Evolutionary conservation across 2,329 filamentous ascomycete species (phyloP).

Genomic region (Epichloe brachyelytri): DNA sequence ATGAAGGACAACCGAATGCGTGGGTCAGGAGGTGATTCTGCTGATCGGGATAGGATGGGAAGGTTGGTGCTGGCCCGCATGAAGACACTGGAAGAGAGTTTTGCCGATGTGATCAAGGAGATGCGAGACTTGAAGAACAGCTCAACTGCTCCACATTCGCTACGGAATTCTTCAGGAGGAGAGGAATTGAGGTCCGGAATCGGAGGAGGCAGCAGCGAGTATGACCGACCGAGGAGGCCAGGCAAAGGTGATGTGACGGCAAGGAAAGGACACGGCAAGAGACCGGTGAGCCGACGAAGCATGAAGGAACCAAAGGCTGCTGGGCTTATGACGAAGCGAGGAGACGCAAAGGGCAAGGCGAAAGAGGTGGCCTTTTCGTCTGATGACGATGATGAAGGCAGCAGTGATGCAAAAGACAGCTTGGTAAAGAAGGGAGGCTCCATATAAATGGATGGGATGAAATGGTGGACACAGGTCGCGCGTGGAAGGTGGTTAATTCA

Average conservation of each 20-base stretch:
- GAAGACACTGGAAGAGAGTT: constrained; percentile 86
- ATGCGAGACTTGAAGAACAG: constrained; percentile 50
- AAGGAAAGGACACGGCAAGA: constrained; percentile 15
- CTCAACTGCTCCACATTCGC: constrained; percentile 33
- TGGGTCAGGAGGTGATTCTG: constrained; percentile 24
- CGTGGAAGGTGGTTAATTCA: not conserved
- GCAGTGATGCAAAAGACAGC: constrained; percentile 20
- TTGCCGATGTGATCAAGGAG: constrained; percentile 74
- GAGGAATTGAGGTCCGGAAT: constrained; percentile 22
- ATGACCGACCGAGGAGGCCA: constrained; percentile 17
- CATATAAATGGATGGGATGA: constrained; percentile 15
- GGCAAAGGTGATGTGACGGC: constrained; percentile 15
- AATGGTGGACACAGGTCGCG: not conserved
- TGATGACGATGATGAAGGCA: constrained; percentile 24
- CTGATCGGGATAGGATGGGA: constrained; percentile 55
- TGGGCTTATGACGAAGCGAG: constrained; percentile 14
- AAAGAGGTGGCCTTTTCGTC: constrained; percentile 29
- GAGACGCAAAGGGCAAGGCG: constrained; percentile 31
- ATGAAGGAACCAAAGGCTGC: constrained; percentile 26
- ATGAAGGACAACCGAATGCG: constrained; percentile 44
- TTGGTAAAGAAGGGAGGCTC: constrained; percentile 21
- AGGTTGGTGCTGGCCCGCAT: constrained; percentile 77
- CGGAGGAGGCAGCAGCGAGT: constrained; percentile 25
- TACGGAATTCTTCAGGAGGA: constrained; percentile 37
- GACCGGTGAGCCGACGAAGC: constrained; percentile 28